Evolutionary conservation across 768 basidiomycete species (phyloP).

Genomic region (Suillus subalutaceus): DNA sequence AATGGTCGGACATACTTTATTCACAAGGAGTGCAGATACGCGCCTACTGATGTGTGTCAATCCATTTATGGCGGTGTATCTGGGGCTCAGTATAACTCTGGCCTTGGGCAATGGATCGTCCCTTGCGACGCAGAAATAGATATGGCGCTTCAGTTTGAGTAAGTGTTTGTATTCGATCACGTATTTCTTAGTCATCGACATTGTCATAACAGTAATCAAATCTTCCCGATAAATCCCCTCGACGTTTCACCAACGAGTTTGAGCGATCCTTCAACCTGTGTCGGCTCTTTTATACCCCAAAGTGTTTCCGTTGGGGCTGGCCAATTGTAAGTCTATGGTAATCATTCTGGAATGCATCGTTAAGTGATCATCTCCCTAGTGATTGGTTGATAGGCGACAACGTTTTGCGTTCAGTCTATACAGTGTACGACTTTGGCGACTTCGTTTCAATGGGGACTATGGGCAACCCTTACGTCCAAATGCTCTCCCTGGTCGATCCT

Average conservation of each 20-base stretch:
- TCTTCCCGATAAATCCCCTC: slow-evolving; percentile 80
- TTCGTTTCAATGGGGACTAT: slow-evolving; percentile 62
- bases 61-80: slow-evolving; percentile 68
- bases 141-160: slow-evolving; percentile 81
- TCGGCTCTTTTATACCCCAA: slow-evolving; percentile 78
- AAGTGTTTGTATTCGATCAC: slow-evolving; percentile 25
- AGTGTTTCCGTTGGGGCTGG: slow-evolving; percentile 56
- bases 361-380: slow-evolving; percentile 39
- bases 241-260: slow-evolving; percentile 61
- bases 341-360: background rate
- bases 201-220: slow-evolving; percentile 54
- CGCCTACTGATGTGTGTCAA: slow-evolving; percentile 60
- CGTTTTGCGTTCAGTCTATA: slow-evolving; percentile 79
- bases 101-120: slow-evolving; percentile 65
- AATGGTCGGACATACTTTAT: slow-evolving; percentile 6
- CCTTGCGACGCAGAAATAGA: slow-evolving; percentile 79
- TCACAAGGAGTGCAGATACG: slow-evolving; percentile 53
- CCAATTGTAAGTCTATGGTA: slow-evolving; percentile 58
- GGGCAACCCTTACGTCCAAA: slow-evolving; percentile 79
- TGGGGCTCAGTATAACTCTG: slow-evolving; percentile 62
- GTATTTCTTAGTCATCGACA: slow-evolving; percentile 11
- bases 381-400: slow-evolving; percentile 87
- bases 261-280: slow-evolving; percentile 52
- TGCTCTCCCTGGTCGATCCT: slow-evolving; percentile 71
- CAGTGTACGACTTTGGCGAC: slow-evolving; percentile 85